These are phyloP conservation scores for Sordariomycetes sp. DNA, from an alignment of 2,329 filamentous ascomycete genomes.

Conservation along the genomic window DNA sequence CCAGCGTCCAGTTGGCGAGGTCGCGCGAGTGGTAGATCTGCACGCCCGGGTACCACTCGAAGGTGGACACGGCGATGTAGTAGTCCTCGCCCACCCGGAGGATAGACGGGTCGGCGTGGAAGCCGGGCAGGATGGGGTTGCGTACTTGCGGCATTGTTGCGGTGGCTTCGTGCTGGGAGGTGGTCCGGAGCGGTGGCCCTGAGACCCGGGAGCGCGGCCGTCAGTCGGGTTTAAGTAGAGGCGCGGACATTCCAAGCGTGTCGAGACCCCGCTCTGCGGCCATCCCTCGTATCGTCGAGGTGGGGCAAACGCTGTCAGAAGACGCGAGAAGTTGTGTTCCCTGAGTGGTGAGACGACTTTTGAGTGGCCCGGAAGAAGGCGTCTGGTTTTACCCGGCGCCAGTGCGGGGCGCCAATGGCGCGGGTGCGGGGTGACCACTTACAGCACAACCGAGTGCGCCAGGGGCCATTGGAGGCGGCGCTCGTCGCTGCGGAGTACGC, in stretches of 20 bases:
- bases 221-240: not conserved
- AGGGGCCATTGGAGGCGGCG: not conserved
- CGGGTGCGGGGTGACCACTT: not conserved
- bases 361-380: not conserved
- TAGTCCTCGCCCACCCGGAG: constrained; percentile 39
- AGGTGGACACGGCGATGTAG: constrained; percentile 45
- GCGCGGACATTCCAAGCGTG: not conserved
- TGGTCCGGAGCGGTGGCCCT: not conserved
- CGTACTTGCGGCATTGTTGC: constrained; percentile 34
- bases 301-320: not conserved
- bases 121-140: constrained; percentile 46
- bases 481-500: too few species aligned
- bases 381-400: not conserved
- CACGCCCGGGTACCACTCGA: constrained; percentile 44
- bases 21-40: constrained; percentile 44
- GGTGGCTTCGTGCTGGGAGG: not conserved
- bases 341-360: not conserved
- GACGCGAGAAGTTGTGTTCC: not conserved
- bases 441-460: not conserved
- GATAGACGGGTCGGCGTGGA: constrained; percentile 45
- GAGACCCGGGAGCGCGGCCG: not conserved
- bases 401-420: not conserved
- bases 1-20: constrained; percentile 40
- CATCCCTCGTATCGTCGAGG: not conserved
- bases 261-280: not conserved